Conservation (phyloP, 129 eudicot species). For the Erigeron canadensis region DNA sequence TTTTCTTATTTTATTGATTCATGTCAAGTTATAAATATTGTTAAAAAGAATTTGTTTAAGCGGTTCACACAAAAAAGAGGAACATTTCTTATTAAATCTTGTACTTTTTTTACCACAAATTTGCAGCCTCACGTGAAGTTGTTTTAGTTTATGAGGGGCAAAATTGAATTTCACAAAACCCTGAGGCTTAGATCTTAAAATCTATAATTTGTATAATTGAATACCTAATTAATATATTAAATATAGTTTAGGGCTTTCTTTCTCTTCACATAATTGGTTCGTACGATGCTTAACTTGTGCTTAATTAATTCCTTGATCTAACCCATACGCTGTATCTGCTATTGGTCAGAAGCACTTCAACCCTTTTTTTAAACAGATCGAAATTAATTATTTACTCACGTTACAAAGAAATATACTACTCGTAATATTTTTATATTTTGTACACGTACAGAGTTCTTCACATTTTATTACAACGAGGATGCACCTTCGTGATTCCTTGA, state of each 20-base stretch:
- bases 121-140: neutral
- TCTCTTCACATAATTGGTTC: conserved; percentile 34
- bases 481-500: conserved; percentile 10
- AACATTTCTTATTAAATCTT: too few relatives aligned
- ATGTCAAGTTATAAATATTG: too few relatives aligned
- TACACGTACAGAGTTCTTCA: conserved; percentile 5
- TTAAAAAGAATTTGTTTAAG: too few relatives aligned
- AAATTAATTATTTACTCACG: neutral
- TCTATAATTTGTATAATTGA: neutral
- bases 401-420: neutral
- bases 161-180: neutral
- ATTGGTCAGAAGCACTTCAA: conserved; percentile 27
- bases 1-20: too few relatives aligned
- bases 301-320: conserved; percentile 21
- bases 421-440: neutral
- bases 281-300: conserved; percentile 32
- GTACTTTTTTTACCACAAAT: too few relatives aligned
- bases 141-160: neutral
- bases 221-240: neutral
- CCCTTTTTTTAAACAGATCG: conserved; percentile 12
- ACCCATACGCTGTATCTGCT: conserved; percentile 24
- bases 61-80: too few relatives aligned
- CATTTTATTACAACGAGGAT: conserved; percentile 6
- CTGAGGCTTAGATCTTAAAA: conserved; percentile 19
- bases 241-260: conserved; percentile 22